These are phyloP conservation scores for Umbelopsis vinacea DNA, from an alignment of 192 early-diverging fungal species.

Conservation along the genomic window DNA sequence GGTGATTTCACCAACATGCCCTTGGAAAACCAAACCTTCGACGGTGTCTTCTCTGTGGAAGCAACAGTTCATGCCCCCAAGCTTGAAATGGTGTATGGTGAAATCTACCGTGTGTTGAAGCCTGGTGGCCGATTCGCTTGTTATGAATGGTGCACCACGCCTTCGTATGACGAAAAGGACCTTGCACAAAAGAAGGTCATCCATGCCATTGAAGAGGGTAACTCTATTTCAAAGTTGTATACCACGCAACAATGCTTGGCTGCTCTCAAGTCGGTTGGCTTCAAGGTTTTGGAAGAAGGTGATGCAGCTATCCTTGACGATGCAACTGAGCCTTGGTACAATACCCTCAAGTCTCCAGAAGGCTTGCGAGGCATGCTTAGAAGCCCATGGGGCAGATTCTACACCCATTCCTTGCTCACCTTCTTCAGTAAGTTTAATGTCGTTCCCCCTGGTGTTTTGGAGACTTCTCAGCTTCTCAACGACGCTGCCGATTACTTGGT, in stretches of 20 bases:
- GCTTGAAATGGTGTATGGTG: conserved; percentile 79
- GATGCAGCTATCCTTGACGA: conserved; percentile 58
- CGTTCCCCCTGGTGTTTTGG: conserved; percentile 74
- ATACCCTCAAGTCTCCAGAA: conserved; percentile 51
- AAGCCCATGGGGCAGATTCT: conserved; percentile 59
- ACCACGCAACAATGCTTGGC: conserved; percentile 69
- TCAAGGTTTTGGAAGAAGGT: conserved; percentile 70
- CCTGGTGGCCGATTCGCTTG: conserved; percentile 85
- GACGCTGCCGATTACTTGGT: conserved; percentile 81
- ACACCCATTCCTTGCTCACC: conserved; percentile 75
- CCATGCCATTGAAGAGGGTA: conserved; percentile 84
- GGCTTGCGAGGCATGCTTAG: conserved; percentile 40
- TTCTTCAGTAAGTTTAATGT: conserved; percentile 76
- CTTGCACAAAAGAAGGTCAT: conserved; percentile 72
- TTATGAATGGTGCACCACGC: conserved; percentile 93
- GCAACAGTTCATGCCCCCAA: conserved; percentile 86
- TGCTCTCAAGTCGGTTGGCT: conserved; percentile 78
- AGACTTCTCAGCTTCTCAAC: conserved; percentile 78
- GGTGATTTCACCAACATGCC: conserved; percentile 88
- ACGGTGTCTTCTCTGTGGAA: conserved; percentile 88
- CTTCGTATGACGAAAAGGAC: conserved; percentile 78
- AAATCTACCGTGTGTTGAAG: conserved; percentile 88
- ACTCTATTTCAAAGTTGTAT: conserved; percentile 83
- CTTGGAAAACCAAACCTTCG: conserved; percentile 71
- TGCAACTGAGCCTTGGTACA: conserved; percentile 67